Conservation (phyloP, 345 rosid species). For the Ceriops zippeliana region DNA sequence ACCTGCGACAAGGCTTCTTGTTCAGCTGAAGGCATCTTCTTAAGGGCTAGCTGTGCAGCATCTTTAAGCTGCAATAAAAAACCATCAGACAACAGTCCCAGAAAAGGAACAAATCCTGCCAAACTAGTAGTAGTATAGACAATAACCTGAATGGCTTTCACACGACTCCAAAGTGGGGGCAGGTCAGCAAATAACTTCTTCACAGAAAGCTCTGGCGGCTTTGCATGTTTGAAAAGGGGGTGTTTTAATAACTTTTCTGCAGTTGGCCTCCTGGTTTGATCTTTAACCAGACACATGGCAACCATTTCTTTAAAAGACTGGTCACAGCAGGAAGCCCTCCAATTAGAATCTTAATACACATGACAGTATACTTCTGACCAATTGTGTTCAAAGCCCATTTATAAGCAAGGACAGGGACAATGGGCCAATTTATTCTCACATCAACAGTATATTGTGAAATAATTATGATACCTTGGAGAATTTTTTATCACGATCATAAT, state of each 20-base stretch:
- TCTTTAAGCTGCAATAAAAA: conserved; percentile 71
- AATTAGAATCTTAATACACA: conserved; percentile 57
- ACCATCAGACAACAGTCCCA: conserved; percentile 14
- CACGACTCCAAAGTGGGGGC: conserved; percentile 92
- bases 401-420: conserved; percentile 1
- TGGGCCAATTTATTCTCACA: conserved; percentile 10
- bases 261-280: conserved; percentile 95
- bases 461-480: conserved; percentile 91
- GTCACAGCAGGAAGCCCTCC: conserved; percentile 82
- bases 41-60: conserved; percentile 87
- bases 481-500: conserved; percentile 96
- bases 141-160: conserved; percentile 89
- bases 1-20: conserved; percentile 97
- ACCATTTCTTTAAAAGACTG: conserved; percentile 99
- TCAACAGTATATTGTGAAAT: conserved; percentile 51
- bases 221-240: conserved; percentile 83
- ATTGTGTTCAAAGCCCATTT: conserved; percentile 6
- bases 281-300: conserved; percentile 99
- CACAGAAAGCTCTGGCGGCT: conserved; percentile 85
- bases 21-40: conserved; percentile 95
- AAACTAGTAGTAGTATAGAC: conserved; percentile 9
- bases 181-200: conserved; percentile 69
- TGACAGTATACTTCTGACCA: conserved; percentile 1
- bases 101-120: conserved; percentile 17
- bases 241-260: conserved; percentile 92